These are phyloP conservation scores for Lachnellula hyalina DNA, from an alignment of 2,329 filamentous ascomycete species.

Conservation along the genomic window DNA sequence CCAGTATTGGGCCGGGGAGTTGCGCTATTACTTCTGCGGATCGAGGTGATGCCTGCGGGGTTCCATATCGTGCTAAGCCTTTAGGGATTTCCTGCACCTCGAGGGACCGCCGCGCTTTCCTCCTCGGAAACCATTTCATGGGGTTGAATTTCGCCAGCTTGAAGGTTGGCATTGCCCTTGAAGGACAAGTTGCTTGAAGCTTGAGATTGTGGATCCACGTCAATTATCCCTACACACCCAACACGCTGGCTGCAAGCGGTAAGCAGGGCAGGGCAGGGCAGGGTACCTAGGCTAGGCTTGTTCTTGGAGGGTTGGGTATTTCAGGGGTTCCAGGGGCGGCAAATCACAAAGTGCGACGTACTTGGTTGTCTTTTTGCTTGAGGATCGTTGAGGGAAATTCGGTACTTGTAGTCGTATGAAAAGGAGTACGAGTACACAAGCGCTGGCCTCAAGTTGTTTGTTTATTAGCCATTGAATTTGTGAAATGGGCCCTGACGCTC, in stretches of 20 bases:
- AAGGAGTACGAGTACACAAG: too few species aligned
- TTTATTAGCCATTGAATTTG: too few species aligned
- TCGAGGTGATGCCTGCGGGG: conserved; percentile 17
- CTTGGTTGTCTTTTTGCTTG: not conserved
- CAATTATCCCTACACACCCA: not conserved
- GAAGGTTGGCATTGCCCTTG: conserved; percentile 9
- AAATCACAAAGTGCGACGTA: not conserved
- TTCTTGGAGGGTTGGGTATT: conserved; percentile 5
- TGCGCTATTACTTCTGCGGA: conserved; percentile 21
- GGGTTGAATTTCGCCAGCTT: conserved; percentile 24
- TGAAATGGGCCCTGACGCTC: too few species aligned
- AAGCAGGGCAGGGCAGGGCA: not conserved
- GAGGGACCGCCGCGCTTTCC: conserved; percentile 18
- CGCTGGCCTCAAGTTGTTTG: too few species aligned
- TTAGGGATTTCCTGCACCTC: not conserved
- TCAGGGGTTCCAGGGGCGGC: conserved; percentile 1
- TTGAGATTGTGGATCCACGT: not conserved
- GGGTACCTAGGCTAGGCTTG: not conserved
- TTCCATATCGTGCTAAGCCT: conserved; percentile 1
- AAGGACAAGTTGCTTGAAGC: not conserved
- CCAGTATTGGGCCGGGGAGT: conserved; percentile 65
- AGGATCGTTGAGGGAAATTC: not conserved
- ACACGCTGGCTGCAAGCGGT: not conserved
- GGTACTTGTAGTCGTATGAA: not conserved
- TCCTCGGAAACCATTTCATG: conserved; percentile 27